These are phyloP conservation scores for Mycena citricolor DNA, from an alignment of 1,284 basidiomycete species.

Conservation along the genomic window DNA sequence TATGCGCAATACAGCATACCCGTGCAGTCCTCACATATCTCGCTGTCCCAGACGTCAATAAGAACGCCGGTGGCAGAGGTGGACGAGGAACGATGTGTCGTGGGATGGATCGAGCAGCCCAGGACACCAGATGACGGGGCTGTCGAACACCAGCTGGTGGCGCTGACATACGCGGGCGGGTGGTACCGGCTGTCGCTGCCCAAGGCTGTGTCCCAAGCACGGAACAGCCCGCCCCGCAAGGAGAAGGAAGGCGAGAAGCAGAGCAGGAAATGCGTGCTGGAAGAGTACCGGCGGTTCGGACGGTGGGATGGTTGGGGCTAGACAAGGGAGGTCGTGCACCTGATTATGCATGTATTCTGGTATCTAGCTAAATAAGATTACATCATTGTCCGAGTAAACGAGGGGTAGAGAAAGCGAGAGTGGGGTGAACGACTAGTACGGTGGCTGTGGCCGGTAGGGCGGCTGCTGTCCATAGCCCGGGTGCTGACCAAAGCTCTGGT, in stretches of 20 bases:
- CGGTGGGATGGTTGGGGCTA: slow-evolving; percentile 83
- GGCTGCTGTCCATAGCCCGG: too few species aligned
- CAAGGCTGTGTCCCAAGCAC: slow-evolving; percentile 25
- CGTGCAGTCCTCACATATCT: slow-evolving; percentile 76
- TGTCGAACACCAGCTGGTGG: slow-evolving; percentile 42
- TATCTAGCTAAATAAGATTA: slow-evolving; percentile 10
- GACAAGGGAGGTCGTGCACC: slow-evolving; percentile 7
- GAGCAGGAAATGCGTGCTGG: slow-evolving; percentile 62
- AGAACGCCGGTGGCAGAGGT: slow-evolving; percentile 61
- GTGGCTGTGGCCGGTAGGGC: too few species aligned
- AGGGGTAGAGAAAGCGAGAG: too few species aligned
- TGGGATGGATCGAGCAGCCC: slow-evolving; percentile 79
- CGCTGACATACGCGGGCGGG: slow-evolving; percentile 86
- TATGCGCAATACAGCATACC: slow-evolving; percentile 93
- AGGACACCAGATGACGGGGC: slow-evolving; percentile 36
- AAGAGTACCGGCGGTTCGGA: slow-evolving; percentile 78
- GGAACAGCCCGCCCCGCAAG: slow-evolving; percentile 47
- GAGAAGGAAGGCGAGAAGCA: slow-evolving; percentile 44
- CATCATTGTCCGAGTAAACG: background rate
- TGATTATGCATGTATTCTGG: slow-evolving; percentile 15
- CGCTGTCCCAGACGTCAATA: slow-evolving; percentile 60
- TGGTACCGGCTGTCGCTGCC: slow-evolving; percentile 89
- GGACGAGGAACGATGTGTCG: slow-evolving; percentile 83
- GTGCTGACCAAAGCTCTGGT: too few species aligned
- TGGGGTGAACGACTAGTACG: too few species aligned